Percentiles rank a stretch among this genome's conserved stretches.
Conservation (phyloP, 2,329 filamentous ascomycete species). For the Epichloe amarillans region DNA sequence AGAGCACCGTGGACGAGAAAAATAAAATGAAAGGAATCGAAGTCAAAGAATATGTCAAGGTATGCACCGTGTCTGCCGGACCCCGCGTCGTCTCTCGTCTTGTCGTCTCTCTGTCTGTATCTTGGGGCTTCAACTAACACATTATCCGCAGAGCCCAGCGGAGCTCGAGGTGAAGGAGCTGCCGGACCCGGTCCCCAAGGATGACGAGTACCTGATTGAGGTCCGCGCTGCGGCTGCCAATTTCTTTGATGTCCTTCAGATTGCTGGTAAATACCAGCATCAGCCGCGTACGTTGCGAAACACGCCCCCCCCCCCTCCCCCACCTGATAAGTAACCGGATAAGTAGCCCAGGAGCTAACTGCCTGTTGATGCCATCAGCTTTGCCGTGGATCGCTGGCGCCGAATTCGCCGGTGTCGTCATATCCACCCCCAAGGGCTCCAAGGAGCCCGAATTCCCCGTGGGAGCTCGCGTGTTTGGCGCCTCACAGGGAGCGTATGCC, state of each 20-base stretch:
- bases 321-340: no score
- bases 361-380: constrained; percentile 22
- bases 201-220: constrained; percentile 71
- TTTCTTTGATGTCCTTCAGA: constrained; percentile 94
- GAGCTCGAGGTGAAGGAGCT: constrained; percentile 66
- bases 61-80: neutral
- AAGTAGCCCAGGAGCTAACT: neutral
- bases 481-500: constrained; percentile 74
- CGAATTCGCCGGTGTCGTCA: constrained; percentile 73
- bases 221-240: constrained; percentile 83
- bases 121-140: neutral
- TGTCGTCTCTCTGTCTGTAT: no score
- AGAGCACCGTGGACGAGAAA: neutral
- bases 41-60: constrained; percentile 6
- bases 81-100: no score
- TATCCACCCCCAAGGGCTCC: constrained; percentile 47
- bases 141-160: constrained; percentile 47
- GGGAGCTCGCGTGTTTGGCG: constrained; percentile 78
- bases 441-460: constrained; percentile 51
- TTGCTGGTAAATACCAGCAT: constrained; percentile 89
- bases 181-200: constrained; percentile 57
- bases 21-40: constrained; percentile 6
- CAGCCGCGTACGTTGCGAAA: constrained; percentile 49
- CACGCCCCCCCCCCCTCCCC: no score
- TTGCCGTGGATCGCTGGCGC: constrained; percentile 79